These are phyloP conservation scores for Podaxis sp. DNA, from an alignment of 768 basidiomycete species.

Conservation along the genomic window DNA sequence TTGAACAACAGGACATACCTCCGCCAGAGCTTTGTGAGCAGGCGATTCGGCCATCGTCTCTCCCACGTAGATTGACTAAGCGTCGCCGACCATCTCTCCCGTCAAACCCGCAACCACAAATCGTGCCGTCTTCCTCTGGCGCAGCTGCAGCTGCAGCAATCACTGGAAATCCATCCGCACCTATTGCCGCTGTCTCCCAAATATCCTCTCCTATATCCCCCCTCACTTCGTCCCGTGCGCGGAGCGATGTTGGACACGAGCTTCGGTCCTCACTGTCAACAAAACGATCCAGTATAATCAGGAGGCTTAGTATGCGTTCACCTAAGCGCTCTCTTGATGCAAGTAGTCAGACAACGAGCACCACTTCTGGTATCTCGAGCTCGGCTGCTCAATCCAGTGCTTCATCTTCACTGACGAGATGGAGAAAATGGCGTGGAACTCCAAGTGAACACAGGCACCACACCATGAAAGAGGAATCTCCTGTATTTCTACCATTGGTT, in stretches of 20 bases:
- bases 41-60: neutral
- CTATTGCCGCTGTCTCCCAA: slow-evolving; percentile 3
- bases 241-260: slow-evolving; percentile 14
- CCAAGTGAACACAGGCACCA: neutral
- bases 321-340: slow-evolving; percentile 1
- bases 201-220: slow-evolving; percentile 3
- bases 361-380: neutral
- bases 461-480: neutral
- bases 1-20: slow-evolving; percentile 1
- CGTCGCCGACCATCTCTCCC: slow-evolving; percentile 10
- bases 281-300: slow-evolving; percentile 11
- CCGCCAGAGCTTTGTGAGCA: neutral
- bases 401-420: slow-evolving; percentile 2
- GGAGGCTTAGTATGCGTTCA: slow-evolving; percentile 14
- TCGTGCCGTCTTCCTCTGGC: slow-evolving; percentile 14
- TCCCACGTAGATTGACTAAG: slow-evolving; percentile 9
- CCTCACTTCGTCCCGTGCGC: neutral
- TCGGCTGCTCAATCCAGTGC: neutral
- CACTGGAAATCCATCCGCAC: slow-evolving; percentile 2
- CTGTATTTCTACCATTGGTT: slow-evolving; percentile 10
- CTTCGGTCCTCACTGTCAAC: neutral
- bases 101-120: slow-evolving; percentile 9
- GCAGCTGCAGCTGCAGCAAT: slow-evolving; percentile 13
- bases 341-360: neutral
- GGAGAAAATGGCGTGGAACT: slow-evolving; percentile 9